Conservation (phyloP, 345 rosid species). For the Salix caprea region DNA sequence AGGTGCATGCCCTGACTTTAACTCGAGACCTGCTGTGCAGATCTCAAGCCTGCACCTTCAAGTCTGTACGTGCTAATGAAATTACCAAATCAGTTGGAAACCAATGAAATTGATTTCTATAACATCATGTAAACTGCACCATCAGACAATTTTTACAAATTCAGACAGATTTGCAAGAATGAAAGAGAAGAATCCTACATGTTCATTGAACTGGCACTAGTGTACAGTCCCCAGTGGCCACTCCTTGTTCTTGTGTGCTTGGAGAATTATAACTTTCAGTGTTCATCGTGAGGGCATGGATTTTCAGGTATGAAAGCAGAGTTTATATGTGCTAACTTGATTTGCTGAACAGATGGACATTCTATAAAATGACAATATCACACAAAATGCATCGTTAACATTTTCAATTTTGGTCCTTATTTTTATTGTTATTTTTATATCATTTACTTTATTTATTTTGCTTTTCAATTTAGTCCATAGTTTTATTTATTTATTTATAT, state of each 20-base stretch:
- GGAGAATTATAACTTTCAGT: background rate
- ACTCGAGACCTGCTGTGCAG: no score
- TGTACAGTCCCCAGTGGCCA: background rate
- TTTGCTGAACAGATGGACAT: background rate
- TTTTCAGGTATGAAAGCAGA: background rate
- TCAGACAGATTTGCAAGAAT: background rate
- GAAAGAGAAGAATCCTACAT: background rate
- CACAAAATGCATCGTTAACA: background rate
- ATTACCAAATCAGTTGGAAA: no score
- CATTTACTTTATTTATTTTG: no score
- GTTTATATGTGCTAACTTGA: background rate
- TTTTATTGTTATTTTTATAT: no score
- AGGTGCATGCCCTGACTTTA: rapidly evolving
- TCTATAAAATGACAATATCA: background rate
- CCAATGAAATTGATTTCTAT: no score
- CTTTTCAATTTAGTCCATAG: no score
- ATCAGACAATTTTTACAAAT: background rate
- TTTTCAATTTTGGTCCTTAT: no score
- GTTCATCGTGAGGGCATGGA: background rate
- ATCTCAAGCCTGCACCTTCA: no score
- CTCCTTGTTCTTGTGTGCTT: background rate
- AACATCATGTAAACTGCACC: background rate
- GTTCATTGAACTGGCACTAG: background rate
- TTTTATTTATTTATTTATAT: no score
- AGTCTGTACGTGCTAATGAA: no score